Evolutionary conservation across 345 rosid genomes (phyloP), one percentile per base, ranked within the genome.

Genomic region (Jatropha curcas): DNA sequence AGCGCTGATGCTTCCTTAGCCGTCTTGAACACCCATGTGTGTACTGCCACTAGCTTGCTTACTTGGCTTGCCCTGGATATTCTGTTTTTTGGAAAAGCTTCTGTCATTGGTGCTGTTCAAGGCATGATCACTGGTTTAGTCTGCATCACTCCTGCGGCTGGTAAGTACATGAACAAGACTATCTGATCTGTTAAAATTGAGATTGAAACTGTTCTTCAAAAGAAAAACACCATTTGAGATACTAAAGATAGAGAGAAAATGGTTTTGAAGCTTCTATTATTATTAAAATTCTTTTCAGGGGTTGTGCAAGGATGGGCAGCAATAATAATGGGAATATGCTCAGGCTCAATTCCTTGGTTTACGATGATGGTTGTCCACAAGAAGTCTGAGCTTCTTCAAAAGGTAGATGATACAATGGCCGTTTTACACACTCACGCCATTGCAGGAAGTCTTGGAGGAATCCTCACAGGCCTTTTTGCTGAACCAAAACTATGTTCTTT

Each of bases 221-320:
- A n/a, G n/a, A n/a, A n/a, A n/a, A n/a, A n/a, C n/a, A n/a, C n/a
- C n/a, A n/a, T n/a, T n/a, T n/a, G n/a, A n/a, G n/a, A n/a, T n/a
- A n/a, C n/a, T n/a, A n/a, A n/a, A n/a, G n/a, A n/a, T n/a, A n/a
- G n/a, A n/a, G n/a, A n/a, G n/a, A n/a, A n/a, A n/a, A n/a, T n/a
- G n/a, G n/a, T n/a, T n/a, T n/a, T n/a, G n/a, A n/a, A n/a, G n/a
- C n/a, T n/a, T n/a, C 43, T 39, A 39, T 0, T 8, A 0, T 39
- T 39, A 1, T 39, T 8, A 6, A 1, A 31, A 16, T 62, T n/a
- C n/a, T n/a, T n/a, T n/a, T 0, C 57, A 86, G 87, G 87, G 4
- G 68, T 86, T 60, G 85, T 86, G 65, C 84, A 86, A 74, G 85
- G 84, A 73, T 86, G 89, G 87, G 86, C 87, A 57, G 86, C 89